Evolutionary conservation across 2,329 filamentous ascomycete species (phyloP), one percentile per base, ranked within the genome.

Genomic region (Verticillium nubilum): DNA sequence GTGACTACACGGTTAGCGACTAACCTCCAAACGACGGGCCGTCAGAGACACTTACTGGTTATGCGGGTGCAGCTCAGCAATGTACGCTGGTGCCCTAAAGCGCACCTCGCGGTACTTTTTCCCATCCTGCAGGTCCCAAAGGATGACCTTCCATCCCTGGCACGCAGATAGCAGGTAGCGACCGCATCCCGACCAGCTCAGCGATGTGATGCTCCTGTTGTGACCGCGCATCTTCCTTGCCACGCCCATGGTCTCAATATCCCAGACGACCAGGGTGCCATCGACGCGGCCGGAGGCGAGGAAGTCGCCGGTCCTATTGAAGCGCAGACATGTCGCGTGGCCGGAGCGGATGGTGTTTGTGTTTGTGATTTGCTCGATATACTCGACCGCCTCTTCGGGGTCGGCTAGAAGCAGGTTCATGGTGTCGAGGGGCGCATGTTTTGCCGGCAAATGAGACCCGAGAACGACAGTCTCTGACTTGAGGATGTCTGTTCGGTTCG

Each of bases 201-300:
- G 76, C 57, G 91, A 97, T 67, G 96, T 94, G 60, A 99, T 93
- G 71, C 95, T 94, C 70, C 91, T 88, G 56, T 91, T 96, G 76
- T 99, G 95, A 13, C 94, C 95, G 65, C 92, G 87, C 64, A 99
- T 80, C 76, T 98, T 99, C 70, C 92, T 89, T 60, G 95, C 95
- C 4, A 98, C 91, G 37, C 95, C 94, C 82, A 96, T 96, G 10
- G 96, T 99, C 76, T 99, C 96, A 56, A 98, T 86, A 71, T 99
- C 95, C 83, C 96, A 99, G 54, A 99, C 90, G 59, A 96, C 91
- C 47, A 99, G 90, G 5, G 92, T 95, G 66, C 95, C 95, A 76
- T 99, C 95, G 63, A 92, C 91, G 70, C 95, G 88, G 64, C 95
- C 95, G 29, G 93, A 96, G 52, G 95, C 95, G 64, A 99, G 87